phyloP scores from a whole-genome alignment of 495 filamentous ascomycete species.

The Hypoxylon subgilvum region DNA sequence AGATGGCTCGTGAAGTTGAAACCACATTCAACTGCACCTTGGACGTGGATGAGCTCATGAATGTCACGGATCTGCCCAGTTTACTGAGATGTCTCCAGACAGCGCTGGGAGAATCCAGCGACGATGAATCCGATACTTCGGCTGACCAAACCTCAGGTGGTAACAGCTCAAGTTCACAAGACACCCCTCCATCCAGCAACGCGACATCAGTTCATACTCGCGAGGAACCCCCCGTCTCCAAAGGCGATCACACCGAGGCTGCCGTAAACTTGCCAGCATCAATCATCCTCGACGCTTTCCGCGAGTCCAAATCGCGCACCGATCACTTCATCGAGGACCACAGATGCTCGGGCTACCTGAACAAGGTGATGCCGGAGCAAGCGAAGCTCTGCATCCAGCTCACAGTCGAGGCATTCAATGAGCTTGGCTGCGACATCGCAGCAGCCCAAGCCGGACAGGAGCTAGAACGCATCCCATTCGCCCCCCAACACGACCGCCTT shows the following conservation, averaged over 20 bases:
- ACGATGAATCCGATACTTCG: not conserved
- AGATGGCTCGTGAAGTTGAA: constrained; percentile 58
- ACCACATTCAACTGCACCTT: constrained; percentile 46
- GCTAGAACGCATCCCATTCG: constrained; percentile 43
- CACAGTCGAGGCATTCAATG: constrained; percentile 53
- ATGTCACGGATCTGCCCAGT: constrained; percentile 1
- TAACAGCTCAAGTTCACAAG: not conserved
- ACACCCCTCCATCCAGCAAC: constrained; percentile 11
- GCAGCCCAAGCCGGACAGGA: constrained; percentile 43
- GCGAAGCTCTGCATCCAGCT: constrained; percentile 45
- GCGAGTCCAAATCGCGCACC: constrained; percentile 3
- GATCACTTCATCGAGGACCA: constrained; percentile 11
- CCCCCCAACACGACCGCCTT: constrained; percentile 43
- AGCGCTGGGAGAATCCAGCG: constrained; percentile 4
- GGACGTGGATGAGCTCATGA: constrained; percentile 4
- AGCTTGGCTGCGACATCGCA: constrained; percentile 47
- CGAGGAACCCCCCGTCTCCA: not conserved
- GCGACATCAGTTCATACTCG: constrained; percentile 1
- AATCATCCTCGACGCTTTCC: constrained; percentile 3
- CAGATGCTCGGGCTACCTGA: not conserved
- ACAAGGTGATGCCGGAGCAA: constrained; percentile 1
- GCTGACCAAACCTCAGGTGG: not conserved
- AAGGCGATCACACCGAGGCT: not conserved
- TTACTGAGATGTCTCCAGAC: not conserved
- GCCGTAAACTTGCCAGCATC: constrained; percentile 1